Conservation (phyloP, 371 early-diverging fungal genomes). For the Mortierella sp. region DNA sequence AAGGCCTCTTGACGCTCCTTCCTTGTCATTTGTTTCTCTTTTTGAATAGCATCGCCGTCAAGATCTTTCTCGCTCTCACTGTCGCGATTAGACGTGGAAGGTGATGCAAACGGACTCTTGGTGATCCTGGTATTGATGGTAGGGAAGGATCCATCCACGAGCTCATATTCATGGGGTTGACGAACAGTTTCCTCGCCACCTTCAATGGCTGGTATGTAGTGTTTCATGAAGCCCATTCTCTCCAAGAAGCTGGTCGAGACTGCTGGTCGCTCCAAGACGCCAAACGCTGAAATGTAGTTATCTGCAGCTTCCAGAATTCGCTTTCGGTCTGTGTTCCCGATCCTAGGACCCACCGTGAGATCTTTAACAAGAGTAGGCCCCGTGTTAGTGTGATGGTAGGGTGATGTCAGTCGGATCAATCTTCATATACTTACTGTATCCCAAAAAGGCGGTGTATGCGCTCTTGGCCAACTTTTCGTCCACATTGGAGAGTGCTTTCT, state of each 20-base stretch:
- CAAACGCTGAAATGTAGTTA: slow-evolving; percentile 41
- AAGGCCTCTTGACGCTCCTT: slow-evolving; percentile 45
- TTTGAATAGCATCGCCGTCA: background rate
- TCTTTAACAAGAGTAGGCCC: slow-evolving; percentile 61
- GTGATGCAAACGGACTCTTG: slow-evolving; percentile 15
- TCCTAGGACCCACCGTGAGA: slow-evolving; percentile 36
- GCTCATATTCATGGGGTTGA: slow-evolving; percentile 18
- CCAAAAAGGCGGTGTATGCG: slow-evolving; percentile 49
- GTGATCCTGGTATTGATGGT: slow-evolving; percentile 43
- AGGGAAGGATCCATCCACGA: slow-evolving; percentile 50
- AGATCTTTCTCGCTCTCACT: background rate
- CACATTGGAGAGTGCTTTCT: slow-evolving; percentile 33
- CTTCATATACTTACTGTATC: slow-evolving; percentile 45
- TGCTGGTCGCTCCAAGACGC: slow-evolving; percentile 40
- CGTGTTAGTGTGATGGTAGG: slow-evolving; percentile 49
- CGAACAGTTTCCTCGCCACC: slow-evolving; percentile 7
- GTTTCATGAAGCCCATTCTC: slow-evolving; percentile 52
- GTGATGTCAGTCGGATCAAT: background rate
- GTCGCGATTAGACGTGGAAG: background rate
- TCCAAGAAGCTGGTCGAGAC: slow-evolving; percentile 52
- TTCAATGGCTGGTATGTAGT: slow-evolving; percentile 9
- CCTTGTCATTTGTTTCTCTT: slow-evolving; percentile 14
- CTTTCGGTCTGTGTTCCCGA: slow-evolving; percentile 29
- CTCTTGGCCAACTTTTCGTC: slow-evolving; percentile 51
- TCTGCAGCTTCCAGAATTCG: slow-evolving; percentile 40